Evolutionary conservation across 2,329 filamentous ascomycete species (phyloP).

Genomic region (Verticillium klebahnii): DNA sequence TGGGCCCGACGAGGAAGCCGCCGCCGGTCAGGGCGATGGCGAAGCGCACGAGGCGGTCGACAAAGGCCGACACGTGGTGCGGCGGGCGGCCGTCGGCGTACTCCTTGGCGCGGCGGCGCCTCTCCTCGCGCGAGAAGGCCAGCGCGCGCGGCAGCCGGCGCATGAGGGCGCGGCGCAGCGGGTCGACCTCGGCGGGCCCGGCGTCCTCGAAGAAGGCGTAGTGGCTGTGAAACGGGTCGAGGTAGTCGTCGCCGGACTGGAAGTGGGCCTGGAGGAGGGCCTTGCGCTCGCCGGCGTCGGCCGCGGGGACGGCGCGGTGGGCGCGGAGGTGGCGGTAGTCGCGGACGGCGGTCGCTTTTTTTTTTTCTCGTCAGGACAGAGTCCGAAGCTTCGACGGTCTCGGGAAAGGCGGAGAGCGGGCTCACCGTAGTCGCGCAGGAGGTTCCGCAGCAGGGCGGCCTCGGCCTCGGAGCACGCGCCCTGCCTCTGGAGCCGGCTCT

Average conservation of each 20-base stretch:
- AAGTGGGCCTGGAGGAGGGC: not conserved
- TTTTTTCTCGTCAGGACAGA: too few species aligned
- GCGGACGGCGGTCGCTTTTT: not conserved
- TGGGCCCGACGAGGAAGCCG: constrained; percentile 9
- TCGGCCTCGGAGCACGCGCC: not conserved
- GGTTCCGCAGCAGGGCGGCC: not conserved
- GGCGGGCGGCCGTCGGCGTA: not conserved
- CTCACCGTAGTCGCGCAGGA: not conserved
- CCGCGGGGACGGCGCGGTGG: not conserved
- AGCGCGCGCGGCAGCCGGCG: not conserved
- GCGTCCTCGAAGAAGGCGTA: not conserved
- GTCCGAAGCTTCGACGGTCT: too few species aligned
- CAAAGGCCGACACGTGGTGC: not conserved
- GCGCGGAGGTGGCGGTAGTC: not conserved
- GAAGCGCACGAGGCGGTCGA: constrained; percentile 6
- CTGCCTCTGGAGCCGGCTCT: not conserved
- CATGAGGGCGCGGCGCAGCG: not conserved
- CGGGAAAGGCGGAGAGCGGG: not conserved
- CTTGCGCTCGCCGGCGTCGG: not conserved
- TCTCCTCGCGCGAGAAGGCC: not conserved
- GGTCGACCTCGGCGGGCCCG: not conserved
- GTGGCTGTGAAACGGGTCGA: not conserved
- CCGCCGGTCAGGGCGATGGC: constrained; percentile 9
- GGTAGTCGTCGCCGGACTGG: not conserved
- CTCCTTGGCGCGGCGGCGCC: not conserved